A percentile compares a stretch with the other conserved stretches of the same genome.
Conservation (phyloP, 768 basidiomycete genomes). For the Tylopilus vinaceipallidus region DNA sequence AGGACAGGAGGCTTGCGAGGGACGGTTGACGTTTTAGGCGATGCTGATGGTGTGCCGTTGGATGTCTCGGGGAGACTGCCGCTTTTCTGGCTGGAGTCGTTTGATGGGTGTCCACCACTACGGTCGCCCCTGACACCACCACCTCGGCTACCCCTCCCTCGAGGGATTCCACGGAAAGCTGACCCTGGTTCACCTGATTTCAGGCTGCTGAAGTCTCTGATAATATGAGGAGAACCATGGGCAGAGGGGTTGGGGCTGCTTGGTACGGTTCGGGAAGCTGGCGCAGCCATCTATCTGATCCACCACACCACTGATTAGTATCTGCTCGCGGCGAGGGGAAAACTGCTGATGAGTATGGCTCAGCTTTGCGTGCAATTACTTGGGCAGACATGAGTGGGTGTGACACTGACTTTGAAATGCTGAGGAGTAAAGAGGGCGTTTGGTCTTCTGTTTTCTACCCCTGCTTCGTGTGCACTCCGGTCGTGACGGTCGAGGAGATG, state of each 20-base stretch:
- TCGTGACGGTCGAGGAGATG: background rate
- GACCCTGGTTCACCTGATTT: constrained; percentile 46
- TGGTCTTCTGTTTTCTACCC: background rate
- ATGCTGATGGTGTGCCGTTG: constrained; percentile 19
- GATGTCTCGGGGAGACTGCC: constrained; percentile 20
- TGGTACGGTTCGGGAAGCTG: constrained; percentile 31
- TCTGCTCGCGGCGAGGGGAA: background rate
- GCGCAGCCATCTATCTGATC: constrained; percentile 40
- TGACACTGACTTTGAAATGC: constrained; percentile 15
- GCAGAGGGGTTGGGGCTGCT: constrained; percentile 28
- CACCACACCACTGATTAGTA: background rate
- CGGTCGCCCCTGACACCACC: constrained; percentile 23
- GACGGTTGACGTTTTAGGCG: constrained; percentile 10
- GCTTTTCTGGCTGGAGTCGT: constrained; percentile 20
- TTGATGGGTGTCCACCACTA: constrained; percentile 29
- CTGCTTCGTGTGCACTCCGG: background rate
- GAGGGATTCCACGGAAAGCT: constrained; percentile 45
- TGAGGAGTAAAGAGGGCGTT: background rate
- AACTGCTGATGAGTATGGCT: constrained; percentile 11
- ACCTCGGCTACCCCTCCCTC: constrained; percentile 38
- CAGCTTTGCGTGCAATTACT: constrained; percentile 8
- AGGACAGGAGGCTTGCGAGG: constrained; percentile 17
- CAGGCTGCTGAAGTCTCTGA: constrained; percentile 41
- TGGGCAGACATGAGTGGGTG: background rate
- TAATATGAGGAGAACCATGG: constrained; percentile 31